Evolutionary conservation across 768 basidiomycete genomes (phyloP).

Genomic region (Lactarius deliciosus): DNA sequence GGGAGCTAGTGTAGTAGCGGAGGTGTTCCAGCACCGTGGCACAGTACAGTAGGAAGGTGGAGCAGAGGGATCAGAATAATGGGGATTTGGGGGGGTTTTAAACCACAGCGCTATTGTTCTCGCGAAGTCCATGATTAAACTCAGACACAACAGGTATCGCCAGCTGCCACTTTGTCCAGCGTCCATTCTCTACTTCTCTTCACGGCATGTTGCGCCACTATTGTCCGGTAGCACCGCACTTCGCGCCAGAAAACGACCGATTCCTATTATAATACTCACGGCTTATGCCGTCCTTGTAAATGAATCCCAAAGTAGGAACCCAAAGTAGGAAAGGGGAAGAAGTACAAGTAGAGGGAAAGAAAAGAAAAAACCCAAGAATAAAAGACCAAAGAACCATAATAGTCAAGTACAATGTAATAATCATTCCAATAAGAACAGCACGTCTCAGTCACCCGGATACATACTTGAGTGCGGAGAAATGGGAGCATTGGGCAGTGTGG

Average conservation of each 20-base stretch:
- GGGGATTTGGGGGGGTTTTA: not conserved
- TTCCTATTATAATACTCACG: not conserved
- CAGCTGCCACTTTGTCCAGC: not conserved
- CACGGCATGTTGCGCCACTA: not conserved
- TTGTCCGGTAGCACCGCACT: not conserved
- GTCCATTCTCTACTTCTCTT: conserved; percentile 2
- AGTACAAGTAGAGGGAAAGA: not conserved
- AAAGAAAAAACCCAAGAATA: not conserved
- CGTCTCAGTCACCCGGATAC: not conserved
- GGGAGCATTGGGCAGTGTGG: not conserved
- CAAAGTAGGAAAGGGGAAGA: not conserved
- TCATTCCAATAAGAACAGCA: not conserved
- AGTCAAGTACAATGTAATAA: not conserved
- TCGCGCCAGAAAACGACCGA: not conserved
- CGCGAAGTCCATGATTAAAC: not conserved
- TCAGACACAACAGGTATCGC: not conserved
- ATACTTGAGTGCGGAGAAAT: not conserved
- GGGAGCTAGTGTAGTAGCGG: not conserved
- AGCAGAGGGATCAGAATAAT: not conserved
- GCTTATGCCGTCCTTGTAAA: conserved; percentile 13
- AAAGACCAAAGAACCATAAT: conserved; percentile 1
- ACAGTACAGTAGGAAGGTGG: conserved; percentile 1
- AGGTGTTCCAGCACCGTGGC: conserved; percentile 29
- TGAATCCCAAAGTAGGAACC: not conserved
- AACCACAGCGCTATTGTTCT: conserved; percentile 3